phyloP scores from a whole-genome alignment of 257 asterid genomes.

The Forsythia suspensa region DNA sequence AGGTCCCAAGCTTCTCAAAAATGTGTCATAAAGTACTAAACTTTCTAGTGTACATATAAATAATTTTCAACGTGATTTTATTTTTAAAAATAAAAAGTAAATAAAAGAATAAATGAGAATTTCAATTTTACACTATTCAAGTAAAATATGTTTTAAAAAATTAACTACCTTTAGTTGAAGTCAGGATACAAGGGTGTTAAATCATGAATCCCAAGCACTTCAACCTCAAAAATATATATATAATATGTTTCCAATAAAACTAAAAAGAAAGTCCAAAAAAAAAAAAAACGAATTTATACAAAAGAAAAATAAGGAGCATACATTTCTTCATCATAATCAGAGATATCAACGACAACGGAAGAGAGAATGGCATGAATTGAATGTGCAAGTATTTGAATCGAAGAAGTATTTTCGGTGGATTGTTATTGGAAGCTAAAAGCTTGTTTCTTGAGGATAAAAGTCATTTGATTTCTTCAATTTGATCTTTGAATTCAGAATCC shows the following conservation, averaged over 20 bases:
- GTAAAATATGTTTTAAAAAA: background rate
- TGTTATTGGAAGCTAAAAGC: slow-evolving; percentile 53
- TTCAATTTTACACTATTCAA: background rate
- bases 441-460: slow-evolving; percentile 39
- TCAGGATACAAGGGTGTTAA: slow-evolving; percentile 63
- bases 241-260: slow-evolving; percentile 2
- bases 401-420: slow-evolving; percentile 47
- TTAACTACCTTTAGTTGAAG: slow-evolving; percentile 52
- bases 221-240: slow-evolving; percentile 39
- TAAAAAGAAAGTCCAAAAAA: too few species aligned
- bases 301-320: slow-evolving; percentile 8
- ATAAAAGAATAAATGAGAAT: background rate
- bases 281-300: background rate
- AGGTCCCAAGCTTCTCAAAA: too few species aligned
- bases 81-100: background rate
- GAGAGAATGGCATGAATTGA: slow-evolving; percentile 44
- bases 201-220: slow-evolving; percentile 90
- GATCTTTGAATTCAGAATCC: slow-evolving; percentile 30
- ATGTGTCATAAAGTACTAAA: too few species aligned
- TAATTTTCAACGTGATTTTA: background rate
- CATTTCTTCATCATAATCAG: slow-evolving; percentile 63
- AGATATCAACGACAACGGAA: slow-evolving; percentile 37
- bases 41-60: background rate
- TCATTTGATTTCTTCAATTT: slow-evolving; percentile 48
- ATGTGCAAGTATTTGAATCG: slow-evolving; percentile 39